phyloP scores from a whole-genome alignment of 2,329 filamentous ascomycete genomes.

The Alternaria brassicae region DNA sequence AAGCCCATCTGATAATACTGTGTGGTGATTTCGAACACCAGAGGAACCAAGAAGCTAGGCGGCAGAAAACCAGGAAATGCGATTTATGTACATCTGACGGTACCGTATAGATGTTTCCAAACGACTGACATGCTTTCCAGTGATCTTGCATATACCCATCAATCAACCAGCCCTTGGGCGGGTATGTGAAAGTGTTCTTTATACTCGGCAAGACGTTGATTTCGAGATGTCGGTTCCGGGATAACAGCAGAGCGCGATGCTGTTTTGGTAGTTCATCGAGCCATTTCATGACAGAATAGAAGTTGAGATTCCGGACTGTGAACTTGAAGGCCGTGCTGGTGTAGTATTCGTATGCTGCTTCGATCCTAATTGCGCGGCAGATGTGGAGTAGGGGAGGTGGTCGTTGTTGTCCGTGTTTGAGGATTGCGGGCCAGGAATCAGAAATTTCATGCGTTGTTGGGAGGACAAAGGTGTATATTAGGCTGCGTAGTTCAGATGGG shows the following conservation, averaged over 20 bases:
- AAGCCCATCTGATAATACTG: slow-evolving; percentile 7
- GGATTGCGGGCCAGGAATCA: neutral
- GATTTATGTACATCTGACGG: neutral
- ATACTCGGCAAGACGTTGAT: slow-evolving; percentile 18
- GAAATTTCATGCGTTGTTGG: slow-evolving; percentile 5
- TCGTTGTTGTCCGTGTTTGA: neutral
- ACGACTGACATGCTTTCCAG: slow-evolving; percentile 32
- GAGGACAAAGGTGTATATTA: slow-evolving; percentile 16
- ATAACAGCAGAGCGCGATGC: slow-evolving; percentile 24
- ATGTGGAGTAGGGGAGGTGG: slow-evolving; percentile 23
- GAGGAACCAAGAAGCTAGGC: slow-evolving; percentile 27
- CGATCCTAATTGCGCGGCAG: slow-evolving; percentile 37
- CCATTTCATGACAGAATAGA: slow-evolving; percentile 22
- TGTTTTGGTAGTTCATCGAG: slow-evolving; percentile 18
- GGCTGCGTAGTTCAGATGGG: slow-evolving; percentile 11
- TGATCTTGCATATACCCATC: slow-evolving; percentile 20
- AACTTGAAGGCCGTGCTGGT: slow-evolving; percentile 25
- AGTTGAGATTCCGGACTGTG: slow-evolving; percentile 27
- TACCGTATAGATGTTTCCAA: slow-evolving; percentile 35
- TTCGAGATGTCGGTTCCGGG: slow-evolving; percentile 23
- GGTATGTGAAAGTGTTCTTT: slow-evolving; percentile 18
- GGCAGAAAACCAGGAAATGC: slow-evolving; percentile 29
- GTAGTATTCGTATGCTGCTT: slow-evolving; percentile 40
- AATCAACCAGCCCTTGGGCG: slow-evolving; percentile 22
- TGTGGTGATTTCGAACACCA: neutral